phyloP scores from a whole-genome alignment of 2,329 filamentous ascomycete species.

The Paraphoma chrysanthemicola region DNA sequence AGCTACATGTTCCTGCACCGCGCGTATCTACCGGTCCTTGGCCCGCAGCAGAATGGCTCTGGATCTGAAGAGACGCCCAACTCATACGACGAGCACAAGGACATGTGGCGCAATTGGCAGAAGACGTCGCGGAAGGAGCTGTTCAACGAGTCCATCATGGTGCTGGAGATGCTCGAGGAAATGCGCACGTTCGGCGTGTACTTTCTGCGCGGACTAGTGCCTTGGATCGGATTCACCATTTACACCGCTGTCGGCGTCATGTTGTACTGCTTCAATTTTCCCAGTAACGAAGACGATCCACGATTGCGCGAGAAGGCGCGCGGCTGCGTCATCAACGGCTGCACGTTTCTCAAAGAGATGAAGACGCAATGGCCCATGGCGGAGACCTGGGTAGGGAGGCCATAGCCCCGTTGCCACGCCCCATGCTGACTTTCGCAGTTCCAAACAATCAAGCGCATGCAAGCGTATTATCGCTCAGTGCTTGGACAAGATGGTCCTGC shows the following conservation, averaged over 20 bases:
- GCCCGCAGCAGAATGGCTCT: constrained; percentile 36
- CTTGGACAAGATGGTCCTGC: constrained; percentile 43
- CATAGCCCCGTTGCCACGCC: neutral
- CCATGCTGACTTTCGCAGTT: constrained; percentile 31
- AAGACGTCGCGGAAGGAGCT: constrained; percentile 44
- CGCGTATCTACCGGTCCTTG: constrained; percentile 48
- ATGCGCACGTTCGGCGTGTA: constrained; percentile 50
- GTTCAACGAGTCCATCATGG: constrained; percentile 45
- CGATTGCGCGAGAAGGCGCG: constrained; percentile 40
- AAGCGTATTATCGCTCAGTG: constrained; percentile 48
- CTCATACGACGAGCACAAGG: constrained; percentile 40
- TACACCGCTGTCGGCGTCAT: constrained; percentile 51
- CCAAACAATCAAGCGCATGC: constrained; percentile 53
- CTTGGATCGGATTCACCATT: constrained; percentile 52
- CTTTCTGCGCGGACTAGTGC: constrained; percentile 49
- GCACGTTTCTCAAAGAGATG: constrained; percentile 50
- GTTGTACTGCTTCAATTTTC: constrained; percentile 49
- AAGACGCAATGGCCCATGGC: constrained; percentile 52
- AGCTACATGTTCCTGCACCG: constrained; percentile 51
- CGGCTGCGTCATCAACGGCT: constrained; percentile 45
- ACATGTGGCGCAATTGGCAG: constrained; percentile 48
- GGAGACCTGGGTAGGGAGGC: constrained; percentile 43
- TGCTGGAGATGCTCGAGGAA: constrained; percentile 51
- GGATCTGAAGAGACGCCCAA: constrained; percentile 38
- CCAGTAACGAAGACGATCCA: constrained; percentile 44